Evolutionary conservation across 805 yeast species (phyloP), one percentile per base, ranked within the genome.

Genomic region (Komagataella populi): DNA sequence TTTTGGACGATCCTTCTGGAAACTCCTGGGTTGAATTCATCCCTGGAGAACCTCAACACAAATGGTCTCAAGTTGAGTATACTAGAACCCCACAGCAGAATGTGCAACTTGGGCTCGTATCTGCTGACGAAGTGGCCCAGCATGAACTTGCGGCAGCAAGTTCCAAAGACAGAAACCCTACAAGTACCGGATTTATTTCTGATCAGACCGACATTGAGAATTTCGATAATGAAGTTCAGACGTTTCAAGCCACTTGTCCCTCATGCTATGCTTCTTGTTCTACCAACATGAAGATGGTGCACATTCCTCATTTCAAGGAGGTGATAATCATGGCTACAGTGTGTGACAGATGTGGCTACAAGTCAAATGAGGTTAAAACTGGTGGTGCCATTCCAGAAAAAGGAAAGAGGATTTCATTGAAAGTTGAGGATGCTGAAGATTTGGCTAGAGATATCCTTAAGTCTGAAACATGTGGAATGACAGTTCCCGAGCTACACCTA

Each of bases 291-390:
- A 93, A 93, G 71, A 79, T 89, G 44, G 96, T 93, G 20, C 83
- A 88, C 65, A 93, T 93, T 57, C 99, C 99, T 18, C 98, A 93
- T 69, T 93, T 93, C 77, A 90, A 91, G 70, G 98, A 93, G 57
- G 99, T 93, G 45, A 84, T 93, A 54, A 79, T 93, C 60, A 93
- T 93, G 99, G 84, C 95, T 49, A 93, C 99, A 1, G 82, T 79
- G 1, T 93, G 99, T 70, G 90, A 83, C 36, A 70, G 78, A 55
- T 93, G 99, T 70, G 99, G 98, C 44, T 93, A 86, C 70, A 91
- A 87, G 70, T 87, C 96, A 16, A 93, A 93, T 64, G 99, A 93
- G 68, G 99, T 93, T 56, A 93, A 91, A 70, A 93, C 99, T 4
- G 99, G 99, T 54, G 99, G 99, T 59, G 95, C 84, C 6, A 84